phyloP scores from a whole-genome alignment of 352 stramenopile species.

The Pythium phragmiticola region DNA sequence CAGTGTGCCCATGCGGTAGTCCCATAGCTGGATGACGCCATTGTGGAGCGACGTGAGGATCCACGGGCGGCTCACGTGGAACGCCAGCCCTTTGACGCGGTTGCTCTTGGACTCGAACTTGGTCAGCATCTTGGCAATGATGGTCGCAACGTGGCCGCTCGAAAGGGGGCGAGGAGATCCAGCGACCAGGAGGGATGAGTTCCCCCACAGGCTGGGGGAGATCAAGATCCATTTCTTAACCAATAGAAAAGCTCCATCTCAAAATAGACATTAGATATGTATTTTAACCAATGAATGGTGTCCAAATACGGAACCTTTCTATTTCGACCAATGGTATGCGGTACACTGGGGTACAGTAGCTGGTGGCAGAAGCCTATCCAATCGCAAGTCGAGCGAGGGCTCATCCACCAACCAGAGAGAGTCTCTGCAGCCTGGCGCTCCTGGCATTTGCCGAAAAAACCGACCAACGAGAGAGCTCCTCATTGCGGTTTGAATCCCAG shows the following conservation, averaged over 20 bases:
- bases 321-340: conserved; percentile 9
- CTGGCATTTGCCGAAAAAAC: conserved; percentile 47
- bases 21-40: conserved; percentile 97
- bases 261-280: background rate
- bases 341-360: background rate
- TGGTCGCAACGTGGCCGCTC: conserved; percentile 17
- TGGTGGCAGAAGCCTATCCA: conserved; percentile 40
- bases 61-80: conserved; percentile 98
- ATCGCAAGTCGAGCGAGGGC: conserved; percentile 20
- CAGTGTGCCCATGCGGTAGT: conserved; percentile 99
- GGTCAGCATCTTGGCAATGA: conserved; percentile 90
- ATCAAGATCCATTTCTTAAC: conserved; percentile 8
- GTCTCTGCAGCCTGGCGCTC: conserved; percentile 7
- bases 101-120: conserved; percentile 99
- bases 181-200: conserved; percentile 1
- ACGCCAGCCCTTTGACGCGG: conserved; percentile 98
- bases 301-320: background rate
- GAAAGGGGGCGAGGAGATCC: conserved; percentile 2
- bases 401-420: conserved; percentile 42
- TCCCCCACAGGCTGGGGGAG: background rate
- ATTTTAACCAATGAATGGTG: conserved; percentile 13
- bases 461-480: conserved; percentile 37
- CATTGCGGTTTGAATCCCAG: conserved; percentile 23
- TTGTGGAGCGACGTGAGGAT: conserved; percentile 99
- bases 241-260: conserved; percentile 13